Evolutionary conservation across 306 rosid species (phyloP).

Genomic region (Glycine tomentella): DNA sequence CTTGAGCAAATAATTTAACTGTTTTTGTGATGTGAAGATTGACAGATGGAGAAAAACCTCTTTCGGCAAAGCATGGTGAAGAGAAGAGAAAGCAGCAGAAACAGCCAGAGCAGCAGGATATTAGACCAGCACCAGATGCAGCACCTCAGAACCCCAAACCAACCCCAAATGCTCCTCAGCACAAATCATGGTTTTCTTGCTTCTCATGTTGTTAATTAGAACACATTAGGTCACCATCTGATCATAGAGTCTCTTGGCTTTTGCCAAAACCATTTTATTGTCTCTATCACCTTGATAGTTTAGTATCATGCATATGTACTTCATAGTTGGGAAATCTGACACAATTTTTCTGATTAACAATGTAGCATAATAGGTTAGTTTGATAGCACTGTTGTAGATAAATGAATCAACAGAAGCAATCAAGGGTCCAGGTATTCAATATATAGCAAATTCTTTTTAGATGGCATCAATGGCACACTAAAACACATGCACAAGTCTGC

Average conservation of each 20-base stretch:
- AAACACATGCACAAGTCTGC: not conserved
- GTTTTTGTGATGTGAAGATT: constrained; percentile 55
- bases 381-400: constrained; percentile 4
- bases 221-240: constrained; percentile 4
- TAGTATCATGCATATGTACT: constrained; percentile 30
- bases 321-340: constrained; percentile 1
- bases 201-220: constrained; percentile 60
- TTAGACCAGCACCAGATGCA: constrained; percentile 40
- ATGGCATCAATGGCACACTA: constrained; percentile 9
- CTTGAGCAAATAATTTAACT: constrained; percentile 44
- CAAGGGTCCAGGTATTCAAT: not conserved
- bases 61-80: constrained; percentile 44
- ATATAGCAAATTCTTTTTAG: not conserved
- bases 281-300: constrained; percentile 24
- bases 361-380: constrained; percentile 30
- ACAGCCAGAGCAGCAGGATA: constrained; percentile 23
- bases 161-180: not conserved
- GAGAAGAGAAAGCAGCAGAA: constrained; percentile 40
- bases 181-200: constrained; percentile 62
- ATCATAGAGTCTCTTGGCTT: constrained; percentile 2
- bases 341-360: not conserved
- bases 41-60: constrained; percentile 51
- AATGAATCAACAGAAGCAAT: not conserved
- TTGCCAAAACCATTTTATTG: constrained; percentile 18
- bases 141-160: constrained; percentile 42